Evolutionary conservation across 1,139 yeast genomes (phyloP).

Genomic region (Candida albicans): DNA sequence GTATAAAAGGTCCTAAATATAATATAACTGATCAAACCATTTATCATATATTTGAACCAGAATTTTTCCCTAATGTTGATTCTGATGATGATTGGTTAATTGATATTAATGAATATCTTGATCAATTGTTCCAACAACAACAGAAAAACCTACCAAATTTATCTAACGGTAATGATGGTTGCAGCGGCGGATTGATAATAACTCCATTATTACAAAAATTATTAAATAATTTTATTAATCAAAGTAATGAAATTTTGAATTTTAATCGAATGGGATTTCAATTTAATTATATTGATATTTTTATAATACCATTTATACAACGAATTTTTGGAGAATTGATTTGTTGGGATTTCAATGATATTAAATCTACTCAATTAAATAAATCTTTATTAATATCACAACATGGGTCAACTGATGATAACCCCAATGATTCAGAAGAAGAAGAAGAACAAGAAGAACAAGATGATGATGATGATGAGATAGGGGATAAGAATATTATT

Average conservation of each 20-base stretch:
- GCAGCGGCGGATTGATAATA: slow-evolving; percentile 16
- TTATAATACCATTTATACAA: slow-evolving; percentile 32
- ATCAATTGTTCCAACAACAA: slow-evolving; percentile 14
- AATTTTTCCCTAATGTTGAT: slow-evolving; percentile 46
- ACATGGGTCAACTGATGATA: neutral
- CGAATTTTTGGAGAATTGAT: slow-evolving; percentile 34
- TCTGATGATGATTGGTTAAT: slow-evolving; percentile 47
- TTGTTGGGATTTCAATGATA: slow-evolving; percentile 21
- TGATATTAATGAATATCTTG: slow-evolving; percentile 20
- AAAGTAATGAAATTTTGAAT: slow-evolving; percentile 19
- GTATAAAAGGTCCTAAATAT: slow-evolving; percentile 44
- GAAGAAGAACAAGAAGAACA: neutral
- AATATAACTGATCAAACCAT: slow-evolving; percentile 43
- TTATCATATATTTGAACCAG: slow-evolving; percentile 49
- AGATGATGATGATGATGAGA: neutral
- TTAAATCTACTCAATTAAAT: slow-evolving; percentile 16
- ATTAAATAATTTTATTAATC: slow-evolving; percentile 16
- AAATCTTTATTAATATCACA: neutral
- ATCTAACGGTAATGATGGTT: slow-evolving; percentile 5
- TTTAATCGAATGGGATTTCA: slow-evolving; percentile 22
- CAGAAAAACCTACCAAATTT: too few species aligned
- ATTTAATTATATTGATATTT: slow-evolving; percentile 30
- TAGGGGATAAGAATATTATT: slow-evolving; percentile 11
- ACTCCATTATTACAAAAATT: slow-evolving; percentile 21
- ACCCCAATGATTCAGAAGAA: neutral